Percentiles rank a stretch among this genome's conserved stretches.
Conservation (phyloP, 495 filamentous ascomycete genomes). For the Penicillium waksmanii region DNA sequence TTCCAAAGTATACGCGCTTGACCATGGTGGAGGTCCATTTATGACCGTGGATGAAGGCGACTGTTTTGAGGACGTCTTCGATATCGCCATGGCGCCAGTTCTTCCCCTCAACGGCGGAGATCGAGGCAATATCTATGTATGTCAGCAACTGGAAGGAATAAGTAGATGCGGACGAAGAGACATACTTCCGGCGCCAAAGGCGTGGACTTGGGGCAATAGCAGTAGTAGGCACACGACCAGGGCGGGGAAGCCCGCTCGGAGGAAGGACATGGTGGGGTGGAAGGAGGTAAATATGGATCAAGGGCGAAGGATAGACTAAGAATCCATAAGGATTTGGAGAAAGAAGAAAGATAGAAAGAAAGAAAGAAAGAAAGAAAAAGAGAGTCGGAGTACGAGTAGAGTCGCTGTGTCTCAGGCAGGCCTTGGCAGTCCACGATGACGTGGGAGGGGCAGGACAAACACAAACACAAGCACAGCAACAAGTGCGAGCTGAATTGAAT, state of each 20-base stretch:
- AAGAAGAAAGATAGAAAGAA: background rate
- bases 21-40: slow-evolving; percentile 95
- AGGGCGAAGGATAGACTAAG: slow-evolving; percentile 6
- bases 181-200: slow-evolving; percentile 87
- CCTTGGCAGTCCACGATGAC: slow-evolving; percentile 21
- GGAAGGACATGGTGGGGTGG: slow-evolving; percentile 33
- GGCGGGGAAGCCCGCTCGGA: slow-evolving; percentile 37
- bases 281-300: slow-evolving; percentile 1
- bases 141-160: slow-evolving; percentile 6
- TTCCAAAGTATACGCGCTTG: slow-evolving; percentile 89
- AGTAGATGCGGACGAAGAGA: background rate
- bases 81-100: slow-evolving; percentile 99
- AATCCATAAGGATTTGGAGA: background rate
- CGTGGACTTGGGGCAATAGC: slow-evolving; percentile 53
- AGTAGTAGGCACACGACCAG: slow-evolving; percentile 63
- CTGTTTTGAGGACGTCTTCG: slow-evolving; percentile 88
- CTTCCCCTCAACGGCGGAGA: slow-evolving; percentile 88
- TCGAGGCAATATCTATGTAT: slow-evolving; percentile 75
- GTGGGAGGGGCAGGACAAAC: background rate
- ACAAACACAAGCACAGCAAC: too few relatives aligned
- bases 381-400: background rate
- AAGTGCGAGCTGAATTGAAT: too few relatives aligned
- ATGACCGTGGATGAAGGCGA: slow-evolving; percentile 85
- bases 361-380: slow-evolving; percentile 9
- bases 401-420: slow-evolving; percentile 10